A percentile compares a stretch with the other conserved stretches of the same genome.
Conservation (phyloP, 2,329 filamentous ascomycete species). For the Pleoardoris graminearum region DNA sequence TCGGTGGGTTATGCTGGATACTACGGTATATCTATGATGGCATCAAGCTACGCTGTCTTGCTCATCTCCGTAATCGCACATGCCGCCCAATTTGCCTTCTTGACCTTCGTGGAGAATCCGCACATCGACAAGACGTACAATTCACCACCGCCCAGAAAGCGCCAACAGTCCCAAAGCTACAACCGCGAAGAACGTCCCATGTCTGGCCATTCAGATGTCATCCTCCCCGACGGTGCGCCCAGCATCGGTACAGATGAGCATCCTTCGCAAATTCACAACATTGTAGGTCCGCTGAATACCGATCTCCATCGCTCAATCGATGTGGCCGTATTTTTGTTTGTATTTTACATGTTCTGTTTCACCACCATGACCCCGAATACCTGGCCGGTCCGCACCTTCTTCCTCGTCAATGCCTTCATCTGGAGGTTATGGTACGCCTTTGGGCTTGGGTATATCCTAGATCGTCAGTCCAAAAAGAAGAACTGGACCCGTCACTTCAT, state of each 20-base stretch:
- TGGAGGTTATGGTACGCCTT: slow-evolving; percentile 94
- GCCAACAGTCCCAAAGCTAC: slow-evolving; percentile 45
- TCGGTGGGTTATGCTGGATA: slow-evolving; percentile 97
- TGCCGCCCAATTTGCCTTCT: slow-evolving; percentile 89
- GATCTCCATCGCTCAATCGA: slow-evolving; percentile 89
- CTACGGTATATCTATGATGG: slow-evolving; percentile 98
- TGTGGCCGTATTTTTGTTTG: slow-evolving; percentile 74
- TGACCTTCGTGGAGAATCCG: slow-evolving; percentile 89
- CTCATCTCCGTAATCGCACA: slow-evolving; percentile 97
- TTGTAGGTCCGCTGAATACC: slow-evolving; percentile 80
- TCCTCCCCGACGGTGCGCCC: slow-evolving; percentile 44
- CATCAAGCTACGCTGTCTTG: slow-evolving; percentile 94
- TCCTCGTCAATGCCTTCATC: slow-evolving; percentile 75
- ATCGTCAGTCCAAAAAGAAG: slow-evolving; percentile 85
- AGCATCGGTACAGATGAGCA: slow-evolving; percentile 51
- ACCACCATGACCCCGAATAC: slow-evolving; percentile 79
- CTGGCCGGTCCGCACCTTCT: slow-evolving; percentile 72
- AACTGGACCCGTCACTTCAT: slow-evolving; percentile 97
- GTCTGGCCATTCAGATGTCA: slow-evolving; percentile 42
- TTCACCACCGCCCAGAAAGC: slow-evolving; percentile 73
- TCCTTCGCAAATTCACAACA: slow-evolving; percentile 75
- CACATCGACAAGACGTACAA: slow-evolving; percentile 99
- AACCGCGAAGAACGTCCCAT: slow-evolving; percentile 45
- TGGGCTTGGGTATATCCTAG: slow-evolving; percentile 82
- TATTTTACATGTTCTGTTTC: slow-evolving; percentile 73